These are phyloP conservation scores for Neofusicoccum cordaticola DNA, from an alignment of 2,329 filamentous ascomycete genomes.

Conservation along the genomic window DNA sequence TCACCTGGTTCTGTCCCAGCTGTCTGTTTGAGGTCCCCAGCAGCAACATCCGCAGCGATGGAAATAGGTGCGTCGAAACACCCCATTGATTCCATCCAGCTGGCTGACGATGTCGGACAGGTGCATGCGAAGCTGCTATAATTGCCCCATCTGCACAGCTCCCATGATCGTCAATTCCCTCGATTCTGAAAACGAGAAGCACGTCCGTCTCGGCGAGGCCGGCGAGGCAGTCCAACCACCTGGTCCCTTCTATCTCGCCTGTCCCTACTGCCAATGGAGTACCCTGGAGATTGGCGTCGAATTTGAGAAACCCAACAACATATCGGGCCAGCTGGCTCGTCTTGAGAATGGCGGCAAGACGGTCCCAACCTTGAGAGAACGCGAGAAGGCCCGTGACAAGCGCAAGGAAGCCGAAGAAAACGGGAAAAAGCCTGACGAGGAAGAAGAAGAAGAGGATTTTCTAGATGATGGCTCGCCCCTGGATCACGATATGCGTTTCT, in stretches of 20 bases:
- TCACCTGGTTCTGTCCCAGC: constrained; percentile 91
- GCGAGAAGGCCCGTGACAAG: constrained; percentile 39
- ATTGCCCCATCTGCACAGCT: constrained; percentile 84
- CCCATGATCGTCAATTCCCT: constrained; percentile 73
- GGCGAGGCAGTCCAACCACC: constrained; percentile 20
- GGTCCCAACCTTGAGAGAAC: constrained; percentile 40
- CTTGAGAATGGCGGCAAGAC: constrained; percentile 53
- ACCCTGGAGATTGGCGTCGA: constrained; percentile 85
- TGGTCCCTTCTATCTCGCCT: constrained; percentile 75
- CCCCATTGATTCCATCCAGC: neutral
- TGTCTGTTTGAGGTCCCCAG: constrained; percentile 96
- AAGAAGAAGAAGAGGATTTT: constrained; percentile 21
- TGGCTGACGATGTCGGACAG: constrained; percentile 42
- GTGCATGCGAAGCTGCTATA: constrained; percentile 92
- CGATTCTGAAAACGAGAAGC: constrained; percentile 21
- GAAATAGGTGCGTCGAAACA: constrained; percentile 67
- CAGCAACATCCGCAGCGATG: constrained; percentile 87
- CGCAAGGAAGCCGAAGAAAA: constrained; percentile 30
- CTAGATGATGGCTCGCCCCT: constrained; percentile 14
- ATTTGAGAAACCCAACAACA: constrained; percentile 85
- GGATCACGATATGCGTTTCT: constrained; percentile 68
- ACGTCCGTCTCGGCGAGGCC: constrained; percentile 4
- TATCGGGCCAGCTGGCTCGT: constrained; percentile 74
- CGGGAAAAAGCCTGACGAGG: constrained; percentile 18
- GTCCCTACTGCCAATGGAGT: constrained; percentile 90